phyloP scores from a whole-genome alignment of 441 rosid species.

The Melastoma candidum region DNA sequence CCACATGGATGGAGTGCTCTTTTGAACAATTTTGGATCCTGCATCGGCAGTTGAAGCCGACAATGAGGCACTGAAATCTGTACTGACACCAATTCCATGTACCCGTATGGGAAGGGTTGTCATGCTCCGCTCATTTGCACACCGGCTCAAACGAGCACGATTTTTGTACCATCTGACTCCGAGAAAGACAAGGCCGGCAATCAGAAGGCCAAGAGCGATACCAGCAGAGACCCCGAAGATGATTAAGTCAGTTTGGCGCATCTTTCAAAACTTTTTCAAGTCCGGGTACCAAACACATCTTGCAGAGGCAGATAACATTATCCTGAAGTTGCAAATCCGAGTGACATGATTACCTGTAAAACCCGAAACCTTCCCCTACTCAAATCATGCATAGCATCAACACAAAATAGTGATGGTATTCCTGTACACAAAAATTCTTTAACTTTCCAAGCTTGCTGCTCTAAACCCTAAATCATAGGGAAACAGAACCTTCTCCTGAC shows the following conservation, averaged over 20 bases:
- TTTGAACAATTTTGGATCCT: constrained; percentile 26
- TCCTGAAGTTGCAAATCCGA: no score
- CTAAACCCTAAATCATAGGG: no score
- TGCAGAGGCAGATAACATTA: constrained; percentile 18
- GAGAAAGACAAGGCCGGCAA: constrained; percentile 53
- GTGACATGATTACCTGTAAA: no score
- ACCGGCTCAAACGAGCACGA: constrained; percentile 33
- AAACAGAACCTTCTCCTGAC: no score
- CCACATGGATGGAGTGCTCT: constrained; percentile 35
- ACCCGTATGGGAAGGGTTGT: constrained; percentile 57
- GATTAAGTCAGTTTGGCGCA: constrained; percentile 49
- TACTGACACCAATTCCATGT: constrained; percentile 62
- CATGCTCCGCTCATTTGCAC: constrained; percentile 49
- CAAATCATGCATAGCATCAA: no score
- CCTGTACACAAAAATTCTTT: no score
- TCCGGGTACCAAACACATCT: constrained; percentile 34
- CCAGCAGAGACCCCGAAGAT: constrained; percentile 63
- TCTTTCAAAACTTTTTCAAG: constrained; percentile 32
- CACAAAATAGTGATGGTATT: no score
- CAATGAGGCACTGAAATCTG: constrained; percentile 58
- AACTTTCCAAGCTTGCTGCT: no score
- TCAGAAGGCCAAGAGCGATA: constrained; percentile 61
- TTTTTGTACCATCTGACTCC: constrained; percentile 55
- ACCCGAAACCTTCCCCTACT: no score
- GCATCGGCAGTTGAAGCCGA: constrained; percentile 26